phyloP scores from a whole-genome alignment of 2,329 filamentous ascomycete species.

The Colletotrichum sp. region DNA sequence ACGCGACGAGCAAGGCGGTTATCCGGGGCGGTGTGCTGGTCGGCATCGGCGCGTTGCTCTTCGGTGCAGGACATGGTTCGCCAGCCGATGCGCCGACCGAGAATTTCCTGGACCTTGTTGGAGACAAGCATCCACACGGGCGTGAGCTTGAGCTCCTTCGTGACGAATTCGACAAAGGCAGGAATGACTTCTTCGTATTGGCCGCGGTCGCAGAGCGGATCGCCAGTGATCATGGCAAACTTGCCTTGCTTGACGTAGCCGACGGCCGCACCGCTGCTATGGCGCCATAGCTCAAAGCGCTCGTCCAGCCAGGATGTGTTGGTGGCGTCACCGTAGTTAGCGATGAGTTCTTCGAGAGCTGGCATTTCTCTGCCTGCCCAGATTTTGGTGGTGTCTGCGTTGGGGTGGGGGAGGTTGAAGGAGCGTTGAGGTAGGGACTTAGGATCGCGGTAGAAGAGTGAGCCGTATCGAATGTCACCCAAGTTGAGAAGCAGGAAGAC shows the following conservation, averaged over 20 bases:
- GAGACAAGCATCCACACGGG: conserved; percentile 92
- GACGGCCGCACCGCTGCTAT: conserved; percentile 82
- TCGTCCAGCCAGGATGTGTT: conserved; percentile 95
- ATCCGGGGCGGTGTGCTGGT: conserved; percentile 71
- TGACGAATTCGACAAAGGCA: conserved; percentile 77
- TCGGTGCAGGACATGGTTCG: conserved; percentile 86
- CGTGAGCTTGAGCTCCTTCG: conserved; percentile 71
- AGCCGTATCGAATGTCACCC: conserved; percentile 88
- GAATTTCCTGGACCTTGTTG: conserved; percentile 75
- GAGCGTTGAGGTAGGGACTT: conserved; percentile 77
- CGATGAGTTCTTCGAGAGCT: conserved; percentile 84
- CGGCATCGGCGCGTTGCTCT: conserved; percentile 85
- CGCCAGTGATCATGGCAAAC: conserved; percentile 84
- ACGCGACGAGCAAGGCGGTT: conserved; percentile 80
- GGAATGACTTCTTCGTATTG: conserved; percentile 78
- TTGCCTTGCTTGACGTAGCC: conserved; percentile 80
- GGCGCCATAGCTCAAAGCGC: conserved; percentile 86
- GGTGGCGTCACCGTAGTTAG: conserved; percentile 93
- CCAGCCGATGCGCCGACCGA: conserved; percentile 84
- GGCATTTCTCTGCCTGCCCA: conserved; percentile 56
- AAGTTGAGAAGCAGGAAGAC: conserved; percentile 85
- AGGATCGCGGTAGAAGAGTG: conserved; percentile 86
- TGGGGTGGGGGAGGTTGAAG: conserved; percentile 78
- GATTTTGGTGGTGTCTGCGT: conserved; percentile 73
- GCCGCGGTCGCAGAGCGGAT: conserved; percentile 81